Base-by-base conservation (phyloP, 2,329 filamentous ascomycete species). In the Penicillium decumbens region DNA sequence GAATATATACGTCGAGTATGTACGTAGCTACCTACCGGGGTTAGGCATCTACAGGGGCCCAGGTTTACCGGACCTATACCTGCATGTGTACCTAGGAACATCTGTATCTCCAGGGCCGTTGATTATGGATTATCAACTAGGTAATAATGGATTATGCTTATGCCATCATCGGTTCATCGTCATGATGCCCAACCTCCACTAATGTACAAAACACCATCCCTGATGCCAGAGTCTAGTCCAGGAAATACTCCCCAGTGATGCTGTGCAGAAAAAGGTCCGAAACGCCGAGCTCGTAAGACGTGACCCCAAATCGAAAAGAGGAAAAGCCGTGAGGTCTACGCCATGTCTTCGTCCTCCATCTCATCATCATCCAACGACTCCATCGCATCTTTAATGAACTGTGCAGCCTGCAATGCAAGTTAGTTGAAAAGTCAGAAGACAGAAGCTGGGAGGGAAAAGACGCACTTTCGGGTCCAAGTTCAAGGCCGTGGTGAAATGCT, bases 301-400 rank as follows among this genome's bases (percentile, higher is more conserved):
- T 38, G 41, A 47, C 23, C 40, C 43, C 54, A 43, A 49, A 3
- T 4, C 20, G 20, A 53, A 53, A 49, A 32, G 45, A 44, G 54
- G 33, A 56, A 40, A 53, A 53, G 33, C 53, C 50, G 51, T 71
- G 53, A 53, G 49, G 49, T 48, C 56, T 59, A 75, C 50, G 72
- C 71, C 62, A 76, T 76, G 51, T 76, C 73, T 38, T 77, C 76
- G 53, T 75, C 74, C 45, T 88, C 83, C 49, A 84, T 80, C 50
- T 88, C 83, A 13, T 78, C 77, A 20, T 81, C 79, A 52, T 95
- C 89, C 50, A 97, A 80, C 61, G 85, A 86, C 75, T 97, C 92
- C 74, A 98, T 96, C 15, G 89, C 90, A 68, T 95, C 90, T 72
- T 97, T 98, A 72, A 98, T 96, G 69, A 90, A 87, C 55, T 88